These are phyloP conservation scores for Kluyveromyces sp. DNA, from an alignment of 1,139 yeast species.

Conservation along the genomic window DNA sequence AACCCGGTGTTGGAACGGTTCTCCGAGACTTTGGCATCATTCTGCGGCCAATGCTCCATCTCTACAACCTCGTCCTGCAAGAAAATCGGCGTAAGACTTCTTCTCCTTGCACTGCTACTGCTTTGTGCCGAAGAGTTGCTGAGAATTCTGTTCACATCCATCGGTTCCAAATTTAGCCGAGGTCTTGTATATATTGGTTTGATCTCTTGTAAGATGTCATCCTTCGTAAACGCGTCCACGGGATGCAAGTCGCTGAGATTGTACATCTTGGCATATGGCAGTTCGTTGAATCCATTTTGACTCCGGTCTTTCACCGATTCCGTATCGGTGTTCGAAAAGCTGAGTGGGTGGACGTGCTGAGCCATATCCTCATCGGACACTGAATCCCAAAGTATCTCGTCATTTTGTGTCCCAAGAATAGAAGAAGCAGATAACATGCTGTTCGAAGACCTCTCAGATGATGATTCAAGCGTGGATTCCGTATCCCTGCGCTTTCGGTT, in stretches of 20 bases:
- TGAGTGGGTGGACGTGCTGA: neutral
- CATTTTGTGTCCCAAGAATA: neutral
- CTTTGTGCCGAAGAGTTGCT: neutral
- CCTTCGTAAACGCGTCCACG: slow-evolving; percentile 15
- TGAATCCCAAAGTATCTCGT: neutral
- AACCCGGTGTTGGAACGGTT: neutral
- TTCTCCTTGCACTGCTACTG: neutral
- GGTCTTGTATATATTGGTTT: slow-evolving; percentile 20
- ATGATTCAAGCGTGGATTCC: neutral
- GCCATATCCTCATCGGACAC: neutral
- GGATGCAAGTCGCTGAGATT: slow-evolving; percentile 25
- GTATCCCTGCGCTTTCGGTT: neutral
- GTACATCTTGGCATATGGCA: slow-evolving; percentile 17
- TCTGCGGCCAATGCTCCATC: slow-evolving; percentile 24
- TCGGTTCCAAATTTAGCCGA: neutral
- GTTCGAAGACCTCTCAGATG: neutral
- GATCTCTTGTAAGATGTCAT: slow-evolving; percentile 20
- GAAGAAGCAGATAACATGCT: neutral
- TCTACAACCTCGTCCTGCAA: slow-evolving; percentile 19
- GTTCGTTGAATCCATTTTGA: neutral
- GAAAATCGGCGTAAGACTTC: slow-evolving; percentile 6
- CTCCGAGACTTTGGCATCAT: neutral
- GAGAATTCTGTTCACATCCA: neutral
- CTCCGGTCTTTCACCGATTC: neutral
- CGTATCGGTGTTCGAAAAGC: neutral